A percentile compares a stretch with the other conserved stretches of the same genome.
These are phyloP conservation scores for Trametes polyzona DNA, from an alignment of 1,284 basidiomycete genomes.

Conservation along the genomic window DNA sequence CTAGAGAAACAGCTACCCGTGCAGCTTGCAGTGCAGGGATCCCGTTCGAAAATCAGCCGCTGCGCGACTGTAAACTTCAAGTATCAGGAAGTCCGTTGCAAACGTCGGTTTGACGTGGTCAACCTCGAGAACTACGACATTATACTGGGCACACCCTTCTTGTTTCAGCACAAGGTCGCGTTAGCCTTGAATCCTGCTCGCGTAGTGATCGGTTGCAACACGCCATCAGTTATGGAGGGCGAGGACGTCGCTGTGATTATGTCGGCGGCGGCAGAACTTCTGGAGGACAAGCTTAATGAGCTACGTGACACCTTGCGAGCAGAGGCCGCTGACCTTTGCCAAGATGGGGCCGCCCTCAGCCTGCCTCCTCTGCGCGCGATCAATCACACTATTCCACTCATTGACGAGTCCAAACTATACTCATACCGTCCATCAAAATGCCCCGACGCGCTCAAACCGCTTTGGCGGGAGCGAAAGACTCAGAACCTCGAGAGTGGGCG, in stretches of 20 bases:
- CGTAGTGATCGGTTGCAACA: constrained; percentile 24
- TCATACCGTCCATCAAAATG: constrained; percentile 34
- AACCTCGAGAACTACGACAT: constrained; percentile 35
- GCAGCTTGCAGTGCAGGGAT: constrained; percentile 39
- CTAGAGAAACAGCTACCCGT: constrained; percentile 35
- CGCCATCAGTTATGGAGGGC: constrained; percentile 24
- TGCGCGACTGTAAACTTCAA: constrained; percentile 11
- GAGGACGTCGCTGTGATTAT: constrained; percentile 13
- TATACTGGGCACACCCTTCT: constrained; percentile 36
- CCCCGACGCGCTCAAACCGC: background rate
- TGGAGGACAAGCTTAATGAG: constrained; percentile 23
- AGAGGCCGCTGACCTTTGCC: constrained; percentile 33
- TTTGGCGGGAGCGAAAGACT: background rate
- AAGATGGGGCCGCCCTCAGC: constrained; percentile 27
- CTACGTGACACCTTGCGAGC: constrained; percentile 19
- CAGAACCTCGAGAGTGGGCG: background rate
- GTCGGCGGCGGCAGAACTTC: constrained; percentile 21
- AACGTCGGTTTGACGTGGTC: constrained; percentile 35
- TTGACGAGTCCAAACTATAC: constrained; percentile 38
- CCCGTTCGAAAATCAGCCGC: constrained; percentile 36
- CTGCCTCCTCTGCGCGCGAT: constrained; percentile 40
- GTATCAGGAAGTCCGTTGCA: constrained; percentile 36
- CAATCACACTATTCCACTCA: constrained; percentile 44
- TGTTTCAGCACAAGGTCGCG: constrained; percentile 30
- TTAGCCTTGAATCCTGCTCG: constrained; percentile 28